Conservation (phyloP, 1,284 basidiomycete genomes). For the Fomitiporia mediterranea region DNA sequence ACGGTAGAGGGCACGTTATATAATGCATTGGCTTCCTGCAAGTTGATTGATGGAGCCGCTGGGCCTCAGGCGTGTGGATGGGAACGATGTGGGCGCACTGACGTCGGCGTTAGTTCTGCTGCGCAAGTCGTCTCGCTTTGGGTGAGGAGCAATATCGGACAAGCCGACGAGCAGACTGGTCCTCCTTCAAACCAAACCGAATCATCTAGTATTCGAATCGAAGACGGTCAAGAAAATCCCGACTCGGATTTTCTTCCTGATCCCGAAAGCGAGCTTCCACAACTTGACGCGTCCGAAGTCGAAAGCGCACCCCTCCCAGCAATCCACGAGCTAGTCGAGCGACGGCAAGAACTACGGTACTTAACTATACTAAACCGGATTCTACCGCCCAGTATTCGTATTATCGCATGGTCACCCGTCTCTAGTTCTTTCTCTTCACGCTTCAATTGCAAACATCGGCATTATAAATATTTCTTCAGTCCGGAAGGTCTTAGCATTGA, state of each 20-base stretch:
- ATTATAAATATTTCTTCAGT: slow-evolving; percentile 98
- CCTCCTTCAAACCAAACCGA: neutral
- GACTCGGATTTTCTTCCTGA: neutral
- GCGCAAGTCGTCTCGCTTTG: slow-evolving; percentile 94
- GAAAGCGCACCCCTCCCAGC: slow-evolving; percentile 20
- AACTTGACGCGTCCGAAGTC: slow-evolving; percentile 24
- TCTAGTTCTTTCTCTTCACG: slow-evolving; percentile 77
- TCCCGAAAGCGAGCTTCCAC: slow-evolving; percentile 15
- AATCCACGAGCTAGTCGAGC: slow-evolving; percentile 16
- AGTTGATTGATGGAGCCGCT: slow-evolving; percentile 66
- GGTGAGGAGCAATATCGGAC: slow-evolving; percentile 62
- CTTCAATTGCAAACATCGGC: slow-evolving; percentile 82
- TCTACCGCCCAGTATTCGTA: slow-evolving; percentile 83
- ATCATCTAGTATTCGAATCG: neutral
- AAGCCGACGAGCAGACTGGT: slow-evolving; percentile 20
- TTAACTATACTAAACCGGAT: slow-evolving; percentile 83
- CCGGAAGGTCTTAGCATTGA: slow-evolving; percentile 59
- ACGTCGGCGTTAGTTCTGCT: slow-evolving; percentile 91
- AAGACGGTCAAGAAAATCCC: neutral
- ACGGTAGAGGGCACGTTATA: slow-evolving; percentile 91
- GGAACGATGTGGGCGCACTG: slow-evolving; percentile 90
- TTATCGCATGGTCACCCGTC: slow-evolving; percentile 97
- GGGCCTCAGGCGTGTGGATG: slow-evolving; percentile 87
- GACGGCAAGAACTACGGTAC: slow-evolving; percentile 67
- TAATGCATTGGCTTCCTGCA: slow-evolving; percentile 71